Evolutionary conservation across 805 yeast species (phyloP), one percentile per base, ranked within the genome.

Genomic region (Metschnikowia rubicola): DNA sequence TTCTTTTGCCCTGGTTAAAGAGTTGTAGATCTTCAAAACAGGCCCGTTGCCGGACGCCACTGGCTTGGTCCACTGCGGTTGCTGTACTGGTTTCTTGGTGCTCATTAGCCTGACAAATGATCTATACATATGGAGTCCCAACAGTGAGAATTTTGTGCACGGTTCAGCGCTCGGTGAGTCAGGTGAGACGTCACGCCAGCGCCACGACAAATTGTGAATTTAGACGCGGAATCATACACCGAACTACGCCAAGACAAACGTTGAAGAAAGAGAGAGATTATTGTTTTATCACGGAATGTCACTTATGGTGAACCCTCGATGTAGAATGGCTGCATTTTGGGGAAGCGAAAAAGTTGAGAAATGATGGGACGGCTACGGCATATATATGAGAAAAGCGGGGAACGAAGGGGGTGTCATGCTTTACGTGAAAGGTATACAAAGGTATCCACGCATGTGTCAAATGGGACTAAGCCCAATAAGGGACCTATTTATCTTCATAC

Each of bases 1-100:
- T 34, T 80, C 87, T 62, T 92, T 92, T 30, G 81, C 66, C 58
- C 95, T 76, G 3, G 98, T 92, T 57, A 92, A 74, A 5, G 96
- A 80, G 71, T 91, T 91, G 77, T 80, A 89, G 37, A 91, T 64
- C 59, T 81, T 83, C 56, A 91, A 73, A 31, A 51, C 58, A 8
- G 70, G 68, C 26, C 51, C 44, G n/a, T 39, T 47, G 4, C 41
- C 37, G 1, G 47, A 38, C 10, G 47, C 35, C 35, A 31, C 46
- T 5, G 65, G 65, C 21, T 37, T 43, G 47, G 46, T 54, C 76
- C 76, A 71, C 47, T 61, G 56, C 17, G 76, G 76, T 56, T 72
- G 77, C 44, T 54, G 58, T 35, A 65, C 65, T 10, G 61, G 58
- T 48, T 64, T 66, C 45, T 65, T 68, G 41, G 59, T 56, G 42